Percentiles rank a stretch among this genome's conserved stretches.
These are phyloP conservation scores for Pyrenopolyporus hunteri DNA, from an alignment of 495 filamentous ascomycete genomes.

Conservation along the genomic window DNA sequence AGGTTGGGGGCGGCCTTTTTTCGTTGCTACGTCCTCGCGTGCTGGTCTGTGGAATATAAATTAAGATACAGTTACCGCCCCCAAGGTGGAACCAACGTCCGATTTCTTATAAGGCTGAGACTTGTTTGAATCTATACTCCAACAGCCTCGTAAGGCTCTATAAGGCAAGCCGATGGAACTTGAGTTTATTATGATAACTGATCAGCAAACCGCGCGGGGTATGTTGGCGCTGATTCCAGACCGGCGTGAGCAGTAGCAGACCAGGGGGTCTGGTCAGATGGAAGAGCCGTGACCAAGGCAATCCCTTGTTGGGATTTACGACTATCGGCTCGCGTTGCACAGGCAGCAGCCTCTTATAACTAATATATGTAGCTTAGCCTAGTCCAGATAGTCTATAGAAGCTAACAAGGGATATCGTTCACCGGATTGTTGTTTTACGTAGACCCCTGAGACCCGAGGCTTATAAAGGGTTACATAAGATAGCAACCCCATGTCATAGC, in stretches of 20 bases:
- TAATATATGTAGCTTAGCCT: not conserved
- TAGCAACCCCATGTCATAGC: not conserved
- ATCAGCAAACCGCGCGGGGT: not conserved
- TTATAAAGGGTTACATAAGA: not conserved
- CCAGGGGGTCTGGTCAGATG: not conserved
- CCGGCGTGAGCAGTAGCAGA: not conserved
- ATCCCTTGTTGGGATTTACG: not conserved
- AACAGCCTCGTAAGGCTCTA: slow-evolving; percentile 15
- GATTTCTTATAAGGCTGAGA: slow-evolving; percentile 35
- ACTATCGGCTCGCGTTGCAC: slow-evolving; percentile 16
- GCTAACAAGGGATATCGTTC: not conserved
- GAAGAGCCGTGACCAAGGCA: not conserved
- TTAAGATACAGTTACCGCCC: slow-evolving; percentile 10
- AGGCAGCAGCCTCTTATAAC: slow-evolving; percentile 2
- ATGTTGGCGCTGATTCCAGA: not conserved
- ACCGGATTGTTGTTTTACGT: not conserved
- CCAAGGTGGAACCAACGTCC: slow-evolving; percentile 33
- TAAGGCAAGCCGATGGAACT: slow-evolving; percentile 7
- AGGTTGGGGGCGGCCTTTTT: slow-evolving; percentile 30
- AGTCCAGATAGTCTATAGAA: not conserved
- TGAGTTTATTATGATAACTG: slow-evolving; percentile 1
- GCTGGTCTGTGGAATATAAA: slow-evolving; percentile 1
- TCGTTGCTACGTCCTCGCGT: slow-evolving; percentile 2
- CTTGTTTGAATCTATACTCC: slow-evolving; percentile 12
- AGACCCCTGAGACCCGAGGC: not conserved